Evolutionary conservation across 2,329 filamentous ascomycete genomes (phyloP).

Genomic region (Penicillium sp.): DNA sequence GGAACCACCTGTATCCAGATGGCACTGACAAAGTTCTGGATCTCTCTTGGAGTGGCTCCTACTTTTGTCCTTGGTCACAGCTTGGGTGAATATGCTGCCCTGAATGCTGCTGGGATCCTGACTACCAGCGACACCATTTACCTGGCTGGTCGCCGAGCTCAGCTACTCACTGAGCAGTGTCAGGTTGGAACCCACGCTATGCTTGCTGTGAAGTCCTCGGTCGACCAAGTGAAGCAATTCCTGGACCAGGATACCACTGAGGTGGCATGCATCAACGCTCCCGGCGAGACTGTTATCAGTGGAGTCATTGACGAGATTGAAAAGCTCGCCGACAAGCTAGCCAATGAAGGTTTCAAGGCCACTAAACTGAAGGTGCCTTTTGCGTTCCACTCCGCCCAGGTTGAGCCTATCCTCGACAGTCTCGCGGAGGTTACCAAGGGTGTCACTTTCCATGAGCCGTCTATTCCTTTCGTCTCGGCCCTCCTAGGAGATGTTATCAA

Average conservation of each 20-base stretch:
- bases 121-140: slow-evolving; percentile 38
- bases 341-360: slow-evolving; percentile 37
- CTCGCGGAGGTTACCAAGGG: slow-evolving; percentile 38
- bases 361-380: slow-evolving; percentile 44
- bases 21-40: slow-evolving; percentile 35
- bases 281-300: slow-evolving; percentile 43
- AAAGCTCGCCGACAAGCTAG: slow-evolving; percentile 32
- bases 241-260: slow-evolving; percentile 30
- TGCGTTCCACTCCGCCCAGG: slow-evolving; percentile 47
- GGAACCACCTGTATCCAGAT: slow-evolving; percentile 42
- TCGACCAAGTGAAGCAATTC: slow-evolving; percentile 30
- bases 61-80: slow-evolving; percentile 42
- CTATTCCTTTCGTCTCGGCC: slow-evolving; percentile 45
- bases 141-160: slow-evolving; percentile 39
- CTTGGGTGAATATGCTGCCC: slow-evolving; percentile 41
- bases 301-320: slow-evolving; percentile 38
- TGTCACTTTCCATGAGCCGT: slow-evolving; percentile 38
- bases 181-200: slow-evolving; percentile 43
- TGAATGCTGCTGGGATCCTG: slow-evolving; percentile 38
- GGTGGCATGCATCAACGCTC: slow-evolving; percentile 43
- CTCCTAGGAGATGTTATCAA: slow-evolving; percentile 43
- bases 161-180: slow-evolving; percentile 40
- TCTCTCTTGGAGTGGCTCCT: slow-evolving; percentile 31
- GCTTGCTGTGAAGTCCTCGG: slow-evolving; percentile 42
- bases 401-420: slow-evolving; percentile 44